Percentiles rank a stretch among this genome's conserved stretches.
phyloP scores from a whole-genome alignment of 306 rosid species.

The Coriaria nepalensis region DNA sequence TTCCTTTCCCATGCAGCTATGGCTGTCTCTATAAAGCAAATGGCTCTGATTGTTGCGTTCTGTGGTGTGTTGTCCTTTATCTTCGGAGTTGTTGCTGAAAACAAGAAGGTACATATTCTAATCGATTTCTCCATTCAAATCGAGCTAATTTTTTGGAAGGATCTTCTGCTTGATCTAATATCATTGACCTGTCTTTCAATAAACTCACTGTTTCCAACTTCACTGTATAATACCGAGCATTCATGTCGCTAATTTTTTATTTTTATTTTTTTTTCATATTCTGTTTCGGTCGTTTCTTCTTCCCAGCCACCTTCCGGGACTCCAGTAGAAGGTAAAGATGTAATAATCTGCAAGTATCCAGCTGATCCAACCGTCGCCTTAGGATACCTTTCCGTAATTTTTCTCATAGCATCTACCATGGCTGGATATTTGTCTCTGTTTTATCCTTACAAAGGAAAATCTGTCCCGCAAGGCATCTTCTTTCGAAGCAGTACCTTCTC shows the following conservation, averaged over 20 bases:
- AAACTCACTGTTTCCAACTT: no score
- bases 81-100: conserved; percentile 35
- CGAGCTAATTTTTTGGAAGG: no score
- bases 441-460: conserved; percentile 41
- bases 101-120: conserved; percentile 45
- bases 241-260: no score
- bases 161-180: no score
- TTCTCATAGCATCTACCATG: conserved; percentile 30
- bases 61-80: conserved; percentile 27
- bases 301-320: conserved; percentile 23
- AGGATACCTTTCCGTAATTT: conserved; percentile 32
- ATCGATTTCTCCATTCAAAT: no score
- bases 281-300: no score
- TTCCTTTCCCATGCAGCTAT: no score
- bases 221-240: no score
- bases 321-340: conserved; percentile 13
- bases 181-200: no score
- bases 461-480: conserved; percentile 26
- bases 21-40: conserved; percentile 23
- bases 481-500: conserved; percentile 21
- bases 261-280: no score
- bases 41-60: conserved; percentile 20
- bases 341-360: conserved; percentile 31
- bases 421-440: conserved; percentile 31
- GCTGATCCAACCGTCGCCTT: conserved; percentile 29